phyloP scores from a whole-genome alignment of 495 filamentous ascomycete genomes.

The Penicillium turbatum region DNA sequence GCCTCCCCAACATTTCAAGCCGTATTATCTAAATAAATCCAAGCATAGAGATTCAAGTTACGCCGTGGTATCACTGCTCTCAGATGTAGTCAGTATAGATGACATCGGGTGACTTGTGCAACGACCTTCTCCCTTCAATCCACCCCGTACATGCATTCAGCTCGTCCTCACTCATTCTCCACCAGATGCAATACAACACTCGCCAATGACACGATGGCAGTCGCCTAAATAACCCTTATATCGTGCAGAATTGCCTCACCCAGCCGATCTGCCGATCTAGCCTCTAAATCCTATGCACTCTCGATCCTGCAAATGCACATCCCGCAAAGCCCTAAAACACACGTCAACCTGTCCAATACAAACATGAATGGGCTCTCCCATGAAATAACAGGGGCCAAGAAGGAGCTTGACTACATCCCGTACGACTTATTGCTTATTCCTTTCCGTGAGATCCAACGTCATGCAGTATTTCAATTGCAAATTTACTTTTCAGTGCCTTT shows the following conservation, averaged over 20 bases:
- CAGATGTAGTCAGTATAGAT: background rate
- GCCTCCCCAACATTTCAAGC: background rate
- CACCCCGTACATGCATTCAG: background rate
- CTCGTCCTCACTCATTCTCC: conserved; percentile 2
- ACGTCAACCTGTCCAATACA: background rate
- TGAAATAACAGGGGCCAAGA: background rate
- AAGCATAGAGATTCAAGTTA: background rate
- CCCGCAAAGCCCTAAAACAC: background rate
- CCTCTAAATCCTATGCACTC: background rate
- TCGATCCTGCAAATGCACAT: background rate
- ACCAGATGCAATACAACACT: background rate
- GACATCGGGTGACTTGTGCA: background rate
- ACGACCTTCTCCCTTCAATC: background rate
- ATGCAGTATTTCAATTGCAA: conserved; percentile 9
- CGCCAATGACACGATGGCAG: background rate
- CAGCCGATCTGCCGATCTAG: conserved; percentile 1
- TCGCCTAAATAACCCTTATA: background rate
- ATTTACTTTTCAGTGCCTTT: background rate
- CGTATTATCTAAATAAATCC: background rate
- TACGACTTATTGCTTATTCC: conserved; percentile 4
- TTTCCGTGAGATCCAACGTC: conserved; percentile 4
- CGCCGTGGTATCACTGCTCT: background rate
- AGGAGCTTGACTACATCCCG: background rate
- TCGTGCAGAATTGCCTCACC: conserved; percentile 1
- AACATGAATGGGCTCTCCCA: background rate